Percentiles rank a stretch among this genome's conserved stretches.
These are phyloP conservation scores for Zasmidium cellare DNA, from an alignment of 2,329 filamentous ascomycete species.

Conservation along the genomic window DNA sequence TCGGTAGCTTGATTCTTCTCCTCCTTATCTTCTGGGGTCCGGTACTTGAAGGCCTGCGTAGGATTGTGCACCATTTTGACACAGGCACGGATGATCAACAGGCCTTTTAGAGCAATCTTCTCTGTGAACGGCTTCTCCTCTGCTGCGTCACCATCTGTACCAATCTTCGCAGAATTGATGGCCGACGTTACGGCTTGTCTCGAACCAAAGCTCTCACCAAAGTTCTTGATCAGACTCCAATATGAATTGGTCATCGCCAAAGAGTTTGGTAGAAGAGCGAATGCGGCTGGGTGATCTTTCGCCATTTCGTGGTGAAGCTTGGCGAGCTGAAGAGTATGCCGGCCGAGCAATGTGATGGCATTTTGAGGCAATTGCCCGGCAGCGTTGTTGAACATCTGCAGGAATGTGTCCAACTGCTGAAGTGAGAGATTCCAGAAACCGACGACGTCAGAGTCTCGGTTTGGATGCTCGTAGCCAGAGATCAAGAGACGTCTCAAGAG, in stretches of 20 bases:
- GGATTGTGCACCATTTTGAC: constrained; percentile 83
- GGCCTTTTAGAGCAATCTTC: constrained; percentile 76
- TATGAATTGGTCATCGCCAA: constrained; percentile 77
- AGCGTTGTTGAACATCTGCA: constrained; percentile 52
- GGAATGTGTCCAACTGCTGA: constrained; percentile 74
- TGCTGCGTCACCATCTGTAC: constrained; percentile 44
- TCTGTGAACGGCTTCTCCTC: constrained; percentile 56
- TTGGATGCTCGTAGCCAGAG: constrained; percentile 79
- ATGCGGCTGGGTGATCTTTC: constrained; percentile 74
- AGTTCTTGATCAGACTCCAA: constrained; percentile 76
- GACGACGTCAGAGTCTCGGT: constrained; percentile 72
- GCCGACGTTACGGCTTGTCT: constrained; percentile 38
- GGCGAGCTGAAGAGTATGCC: constrained; percentile 84
- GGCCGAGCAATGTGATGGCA: constrained; percentile 61
- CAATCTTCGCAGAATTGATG: constrained; percentile 41
- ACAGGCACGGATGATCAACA: constrained; percentile 79
- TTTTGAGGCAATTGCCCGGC: constrained; percentile 11
- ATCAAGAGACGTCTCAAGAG: constrained; percentile 76
- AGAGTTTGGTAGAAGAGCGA: constrained; percentile 77
- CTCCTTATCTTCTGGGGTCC: constrained; percentile 69
- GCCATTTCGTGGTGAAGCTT: constrained; percentile 92
- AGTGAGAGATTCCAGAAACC: constrained; percentile 80
- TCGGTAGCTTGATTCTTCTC: constrained; percentile 71
- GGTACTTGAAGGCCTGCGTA: constrained; percentile 79
- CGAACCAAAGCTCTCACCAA: constrained; percentile 71